Evolutionary conservation across 1,139 yeast genomes (phyloP).

Genomic region (Candida tetrigidarum): DNA sequence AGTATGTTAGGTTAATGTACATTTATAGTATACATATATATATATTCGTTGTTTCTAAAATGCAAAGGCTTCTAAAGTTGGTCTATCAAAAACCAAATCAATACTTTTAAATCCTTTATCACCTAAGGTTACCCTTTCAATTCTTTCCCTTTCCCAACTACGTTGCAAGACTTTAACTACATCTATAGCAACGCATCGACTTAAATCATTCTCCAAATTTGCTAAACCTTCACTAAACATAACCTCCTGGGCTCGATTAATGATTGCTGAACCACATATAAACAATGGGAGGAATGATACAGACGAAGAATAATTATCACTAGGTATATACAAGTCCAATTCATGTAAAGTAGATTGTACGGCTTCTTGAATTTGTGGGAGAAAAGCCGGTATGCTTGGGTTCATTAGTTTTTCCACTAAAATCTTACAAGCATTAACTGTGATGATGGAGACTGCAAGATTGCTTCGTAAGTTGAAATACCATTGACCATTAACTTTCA

Average conservation of each 20-base stretch:
- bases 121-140: slow-evolving; percentile 10
- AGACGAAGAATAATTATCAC: slow-evolving; percentile 14
- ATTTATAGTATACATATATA: background rate
- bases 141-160: slow-evolving; percentile 14
- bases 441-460: slow-evolving; percentile 15
- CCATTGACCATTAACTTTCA: slow-evolving; percentile 4
- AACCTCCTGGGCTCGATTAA: slow-evolving; percentile 8
- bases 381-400: slow-evolving; percentile 15
- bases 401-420: slow-evolving; percentile 13
- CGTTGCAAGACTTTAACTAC: slow-evolving; percentile 8
- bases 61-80: slow-evolving; percentile 13
- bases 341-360: slow-evolving; percentile 12
- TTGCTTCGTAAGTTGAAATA: slow-evolving; percentile 13
- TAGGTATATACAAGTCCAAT: slow-evolving; percentile 10
- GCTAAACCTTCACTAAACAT: slow-evolving; percentile 8
- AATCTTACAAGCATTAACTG: slow-evolving; percentile 13
- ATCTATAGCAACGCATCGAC: slow-evolving; percentile 12
- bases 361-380: slow-evolving; percentile 13
- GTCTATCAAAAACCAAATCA: slow-evolving; percentile 16
- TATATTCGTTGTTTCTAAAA: slow-evolving; percentile 6
- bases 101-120: slow-evolving; percentile 15
- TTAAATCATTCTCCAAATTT: slow-evolving; percentile 8
- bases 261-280: slow-evolving; percentile 12
- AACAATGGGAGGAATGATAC: slow-evolving; percentile 11
- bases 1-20: slow-evolving; percentile 43